Base-by-base conservation (phyloP, 495 filamentous ascomycete genomes). In the Hyaloscypha hepaticicola region DNA sequence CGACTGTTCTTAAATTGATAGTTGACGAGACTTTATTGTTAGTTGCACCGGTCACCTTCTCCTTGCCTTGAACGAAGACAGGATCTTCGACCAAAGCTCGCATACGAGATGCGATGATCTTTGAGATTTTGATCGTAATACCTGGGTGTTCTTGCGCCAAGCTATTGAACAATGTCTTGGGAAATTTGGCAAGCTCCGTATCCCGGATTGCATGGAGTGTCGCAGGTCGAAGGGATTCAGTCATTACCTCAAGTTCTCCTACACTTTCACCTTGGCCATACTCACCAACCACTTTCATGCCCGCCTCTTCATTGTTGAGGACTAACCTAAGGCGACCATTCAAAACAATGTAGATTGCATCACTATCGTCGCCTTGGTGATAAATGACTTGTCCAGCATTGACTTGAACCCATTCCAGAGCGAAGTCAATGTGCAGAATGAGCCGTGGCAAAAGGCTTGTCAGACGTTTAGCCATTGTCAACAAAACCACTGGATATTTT, bases 91-190 rank as follows among this genome's bases (percentile, higher is more conserved):
- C 84, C 66, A 97, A 70, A 28, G 91, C 84, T 62, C 94, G 83
- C 95, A 98, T 99, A 11, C 96, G 85, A 45, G 93, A 91, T 0
- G 95, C 95, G 71, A 99, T 97, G 65, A 99, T 93, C 76, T 97
- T 99, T 3, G 96, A 98, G 14, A 99, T 96, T 76, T 97, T 96
- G 66, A 99, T 98, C 0, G 95, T 98, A 73, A 99, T 97, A 21
- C 93, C 96, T 7, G 96, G 94, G 72, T 99, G 96, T 73, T 98
- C 96, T 70, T 94, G 87, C 0, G 96, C 95, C 6, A 99, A 83
- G 72, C 93, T 98, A 77, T 99, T 99, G 82, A 99, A 99, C 1
- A 99, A 79, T 1, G 91, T 96, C 58, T 93, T 91, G 7, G 95
- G 95, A 65, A 99, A 96, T 64, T 96, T 97, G 48, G 96, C 96